phyloP scores from a whole-genome alignment of 83 land plant species.

The Diphasiastrum complanatum region DNA sequence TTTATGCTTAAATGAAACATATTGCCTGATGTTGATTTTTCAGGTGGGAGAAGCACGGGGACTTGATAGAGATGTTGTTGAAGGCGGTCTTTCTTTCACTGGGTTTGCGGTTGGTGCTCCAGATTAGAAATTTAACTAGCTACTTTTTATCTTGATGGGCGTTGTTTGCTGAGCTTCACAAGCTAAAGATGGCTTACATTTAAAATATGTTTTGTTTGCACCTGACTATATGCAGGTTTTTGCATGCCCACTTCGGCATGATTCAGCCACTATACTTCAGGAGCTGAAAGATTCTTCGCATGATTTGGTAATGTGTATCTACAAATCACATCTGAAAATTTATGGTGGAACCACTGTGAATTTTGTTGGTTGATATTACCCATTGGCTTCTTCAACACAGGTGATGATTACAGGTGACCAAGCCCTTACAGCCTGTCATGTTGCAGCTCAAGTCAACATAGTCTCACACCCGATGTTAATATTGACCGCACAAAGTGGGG shows the following conservation, averaged over 20 bases:
- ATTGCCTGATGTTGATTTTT: neutral
- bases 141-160: too few relatives aligned
- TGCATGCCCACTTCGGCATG: slow-evolving; percentile 84
- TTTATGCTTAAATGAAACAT: neutral
- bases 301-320: slow-evolving; percentile 60
- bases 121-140: neutral
- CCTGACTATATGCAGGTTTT: slow-evolving; percentile 59
- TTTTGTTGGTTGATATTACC: too few relatives aligned
- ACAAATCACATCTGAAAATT: too few relatives aligned
- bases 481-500: slow-evolving; percentile 36
- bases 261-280: slow-evolving; percentile 70
- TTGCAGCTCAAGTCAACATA: slow-evolving; percentile 89
- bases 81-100: slow-evolving; percentile 66
- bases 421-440: slow-evolving; percentile 99
- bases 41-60: slow-evolving; percentile 91
- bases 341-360: too few relatives aligned
- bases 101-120: slow-evolving; percentile 76
- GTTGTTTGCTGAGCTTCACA: too few relatives aligned
- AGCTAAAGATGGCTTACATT: too few relatives aligned
- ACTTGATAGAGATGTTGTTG: slow-evolving; percentile 78
- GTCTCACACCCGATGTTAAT: slow-evolving; percentile 65
- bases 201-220: neutral
- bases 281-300: slow-evolving; percentile 84
- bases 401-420: slow-evolving; percentile 99
- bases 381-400: slow-evolving; percentile 43